Evolutionary conservation across 1,284 basidiomycete species (phyloP), one percentile per base, ranked within the genome.

Genomic region (Leccinum subrobustum): DNA sequence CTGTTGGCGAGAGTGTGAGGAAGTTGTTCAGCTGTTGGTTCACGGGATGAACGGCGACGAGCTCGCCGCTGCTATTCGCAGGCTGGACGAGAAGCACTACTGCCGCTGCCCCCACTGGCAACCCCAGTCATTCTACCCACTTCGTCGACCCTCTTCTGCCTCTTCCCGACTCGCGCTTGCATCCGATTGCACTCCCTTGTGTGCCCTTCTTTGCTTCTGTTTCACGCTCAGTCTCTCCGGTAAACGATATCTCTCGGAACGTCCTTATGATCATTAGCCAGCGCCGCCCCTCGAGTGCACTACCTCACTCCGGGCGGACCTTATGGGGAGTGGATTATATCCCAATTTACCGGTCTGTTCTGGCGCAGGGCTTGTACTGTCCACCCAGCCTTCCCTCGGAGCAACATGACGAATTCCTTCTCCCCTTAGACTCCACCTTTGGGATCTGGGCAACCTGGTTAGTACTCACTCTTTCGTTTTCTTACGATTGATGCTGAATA

Each of bases 91-190:
- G 7, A 29, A 29, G 29, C 29, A 31, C 29, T 31, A 31, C 29
- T 31, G 29, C 29, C 29, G 29, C 9, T 31, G 29, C 29, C 29
- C 29, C 29, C 29, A 31, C 29, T 9, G 29, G 29, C 29, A 31
- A 9, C 29, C 29, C 29, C 29, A 31, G 8, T 31, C 29, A 31
- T 31, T 72, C 56, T 75, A 76, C 62, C 73, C 73, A 7, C 79
- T 78, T 16, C 83, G 86, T 60, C 81, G 86, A 0, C 79, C 86
- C 1, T 88, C 87, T 0, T 87, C 85, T 1, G 87, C 87, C 87
- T 0, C 80, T 88, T 1, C 85, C 85, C 0, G 79, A 80, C 59
- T 64, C 71, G 37, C 68, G 73, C 6, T 75, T 75, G 62, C 66
- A 71, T 48, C 69, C 68, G 4, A 81, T 82, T 37, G 68, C 77